Conservation (phyloP, 2,329 filamentous ascomycete genomes). For the Xylariaceae sp. region DNA sequence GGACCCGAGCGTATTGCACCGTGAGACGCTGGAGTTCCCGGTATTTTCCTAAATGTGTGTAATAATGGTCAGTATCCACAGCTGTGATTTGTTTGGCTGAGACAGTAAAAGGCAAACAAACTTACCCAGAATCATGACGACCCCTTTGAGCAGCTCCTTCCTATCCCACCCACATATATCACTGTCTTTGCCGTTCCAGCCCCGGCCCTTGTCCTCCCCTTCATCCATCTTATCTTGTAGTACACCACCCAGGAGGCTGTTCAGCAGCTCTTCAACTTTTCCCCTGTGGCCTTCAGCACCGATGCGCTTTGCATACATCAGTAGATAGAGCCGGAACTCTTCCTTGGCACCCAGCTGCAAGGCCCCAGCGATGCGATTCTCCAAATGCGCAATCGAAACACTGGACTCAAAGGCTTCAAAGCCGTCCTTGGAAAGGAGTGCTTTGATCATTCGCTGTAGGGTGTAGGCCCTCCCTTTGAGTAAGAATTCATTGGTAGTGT, state of each 20-base stretch:
- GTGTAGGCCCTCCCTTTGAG: constrained; percentile 90
- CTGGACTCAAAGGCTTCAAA: constrained; percentile 89
- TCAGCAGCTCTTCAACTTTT: constrained; percentile 91
- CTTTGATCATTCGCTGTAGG: constrained; percentile 86
- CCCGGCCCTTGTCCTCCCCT: constrained; percentile 44
- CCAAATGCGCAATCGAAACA: constrained; percentile 89
- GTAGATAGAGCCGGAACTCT: constrained; percentile 91
- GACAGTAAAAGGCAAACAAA: constrained; percentile 18
- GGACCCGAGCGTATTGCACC: constrained; percentile 87
- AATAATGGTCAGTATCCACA: constrained; percentile 24
- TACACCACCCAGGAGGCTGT: constrained; percentile 72
- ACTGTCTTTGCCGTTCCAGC: constrained; percentile 64
- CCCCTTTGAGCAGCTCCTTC: constrained; percentile 81
- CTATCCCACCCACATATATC: constrained; percentile 88
- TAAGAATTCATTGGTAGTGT: constrained; percentile 89
- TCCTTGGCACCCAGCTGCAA: constrained; percentile 80
- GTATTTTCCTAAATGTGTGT: constrained; percentile 68
- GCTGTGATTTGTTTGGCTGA: constrained; percentile 2
- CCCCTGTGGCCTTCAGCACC: constrained; percentile 81
- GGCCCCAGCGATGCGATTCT: constrained; percentile 89
- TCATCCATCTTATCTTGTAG: constrained; percentile 52
- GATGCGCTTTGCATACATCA: constrained; percentile 95
- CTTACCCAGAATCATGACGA: constrained; percentile 88
- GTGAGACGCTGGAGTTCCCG: constrained; percentile 89
- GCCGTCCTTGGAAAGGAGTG: constrained; percentile 79